Base-by-base conservation (phyloP, 169 alveolate genomes). In the Babesia bigemina region DNA sequence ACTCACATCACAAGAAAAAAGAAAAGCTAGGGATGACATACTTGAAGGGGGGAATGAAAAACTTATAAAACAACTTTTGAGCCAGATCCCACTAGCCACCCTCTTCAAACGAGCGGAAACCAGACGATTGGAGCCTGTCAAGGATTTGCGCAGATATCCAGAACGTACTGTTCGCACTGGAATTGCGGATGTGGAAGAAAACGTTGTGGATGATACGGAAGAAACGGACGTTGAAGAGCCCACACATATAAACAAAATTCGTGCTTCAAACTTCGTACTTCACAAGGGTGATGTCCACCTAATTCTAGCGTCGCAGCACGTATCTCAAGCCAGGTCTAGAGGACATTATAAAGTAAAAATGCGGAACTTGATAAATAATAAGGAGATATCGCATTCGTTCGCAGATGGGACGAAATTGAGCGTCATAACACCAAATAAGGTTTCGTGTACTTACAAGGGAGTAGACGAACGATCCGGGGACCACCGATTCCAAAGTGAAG, bases 271-370 rank as follows among this genome's bases (percentile, higher is more conserved):
- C 22, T 73, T 42, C 28, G 79, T 81, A 13, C 45, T 53, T 29
- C 67, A 81, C 73, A 81, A 49, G 28, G 71, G 63, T 24, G 76
- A 73, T 11, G 85, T 81, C 2, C 73, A 73, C 50, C 50, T 61
- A 13, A 52, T 81, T 29, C 19, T 59, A 7, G 13, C 84, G n/a
- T 58, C 73, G 42, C 88, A 81, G 59, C 88, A 81, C 63, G 55
- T 81, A 24, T 63, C 88, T 0, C 88, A 81, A n/a, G 88, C 85
- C 10, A 6, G 88, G 4, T 36, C 85, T 24, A 81, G 73, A 29
- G 88, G 88, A 17, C 88, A 81, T 61, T 81, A 72, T 44, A 81
- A 81, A 49, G 63, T 81, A 11, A 81, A 81, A 28, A 44, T 81
- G 79, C 50, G 73, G 9, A 47, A 56, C 24, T 44, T 81, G 22